Base-by-base conservation (phyloP, 2,329 filamentous ascomycete species). In the Alternaria alternata region DNA sequence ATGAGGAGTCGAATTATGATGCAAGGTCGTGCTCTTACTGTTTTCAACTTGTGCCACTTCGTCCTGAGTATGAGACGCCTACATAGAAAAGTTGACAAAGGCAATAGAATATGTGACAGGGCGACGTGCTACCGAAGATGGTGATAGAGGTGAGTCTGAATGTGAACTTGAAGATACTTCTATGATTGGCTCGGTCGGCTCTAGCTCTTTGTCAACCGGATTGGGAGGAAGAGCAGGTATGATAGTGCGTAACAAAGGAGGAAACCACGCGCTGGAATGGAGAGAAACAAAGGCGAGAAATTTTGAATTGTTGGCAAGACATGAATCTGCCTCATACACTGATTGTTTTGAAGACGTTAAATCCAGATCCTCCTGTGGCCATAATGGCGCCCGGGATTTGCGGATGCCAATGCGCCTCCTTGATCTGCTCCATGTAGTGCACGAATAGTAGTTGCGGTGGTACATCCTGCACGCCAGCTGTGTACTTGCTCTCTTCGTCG, bases 361-460 rank as follows among this genome's bases (percentile, higher is more conserved):
- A 97, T 52, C 89, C 88, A 79, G 89, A 89, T 73, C 93, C 91
- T 9, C 95, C 95, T 0, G 95, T 99, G 2, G 93, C 93, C 81
- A 98, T 89, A 62, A 98, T 81, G 34, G 89, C 89, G 30, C 95
- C 95, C 0, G 93, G 91, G 76, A 98, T 97, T 82, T 99, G 95
- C 34, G 91, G 91, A 81, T 98, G 94, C 94, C 95, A 99, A 81
- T 99, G 95, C 38, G 94, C 82, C 81, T 99, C 95, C 86, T 97
- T 98, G 57, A 93, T 93, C 70, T 92, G 89, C 73, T 96, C 91
- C 83, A 96, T 93, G 78, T 96, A 97, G 81, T 99, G 95, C 74
- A 97, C 93, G 79, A 99, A 99, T 65, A 99, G 83, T 71, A 99
- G 81, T 80, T 99, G 95, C 5, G 95, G 93, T 59, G 95, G 95